These are phyloP conservation scores for Rhodamnia argentea DNA, from an alignment of 345 rosid genomes.

Conservation along the genomic window DNA sequence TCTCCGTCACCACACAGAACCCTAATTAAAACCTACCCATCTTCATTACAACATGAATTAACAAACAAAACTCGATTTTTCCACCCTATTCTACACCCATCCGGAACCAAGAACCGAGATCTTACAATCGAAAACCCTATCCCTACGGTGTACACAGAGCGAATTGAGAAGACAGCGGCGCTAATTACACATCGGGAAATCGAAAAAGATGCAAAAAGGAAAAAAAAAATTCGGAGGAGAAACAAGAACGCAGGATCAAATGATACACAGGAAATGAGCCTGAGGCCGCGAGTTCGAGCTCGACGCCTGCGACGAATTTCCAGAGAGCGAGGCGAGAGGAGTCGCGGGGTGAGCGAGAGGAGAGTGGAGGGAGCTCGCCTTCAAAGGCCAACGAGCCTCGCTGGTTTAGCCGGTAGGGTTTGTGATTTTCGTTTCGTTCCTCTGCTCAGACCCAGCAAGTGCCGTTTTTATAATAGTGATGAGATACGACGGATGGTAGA, in stretches of 20 bases:
- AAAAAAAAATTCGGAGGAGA: not conserved
- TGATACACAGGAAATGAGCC: not conserved
- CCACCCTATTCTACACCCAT: not conserved
- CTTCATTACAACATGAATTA: not conserved
- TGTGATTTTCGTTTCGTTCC: not conserved
- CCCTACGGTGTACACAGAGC: not conserved
- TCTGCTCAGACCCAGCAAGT: not conserved
- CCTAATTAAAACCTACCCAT: slow-evolving; percentile 9
- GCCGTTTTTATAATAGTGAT: not conserved
- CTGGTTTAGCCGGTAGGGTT: not conserved
- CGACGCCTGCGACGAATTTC: not conserved
- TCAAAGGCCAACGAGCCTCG: not conserved
- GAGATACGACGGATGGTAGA: too few species aligned
- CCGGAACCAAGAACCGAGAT: slow-evolving; percentile 3
- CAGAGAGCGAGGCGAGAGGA: not conserved
- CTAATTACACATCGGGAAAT: not conserved
- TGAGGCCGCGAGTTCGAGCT: not conserved
- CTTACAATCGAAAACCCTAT: not conserved
- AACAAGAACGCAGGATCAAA: not conserved
- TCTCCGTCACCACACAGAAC: slow-evolving; percentile 15
- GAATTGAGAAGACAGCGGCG: not conserved
- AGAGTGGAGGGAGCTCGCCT: not conserved
- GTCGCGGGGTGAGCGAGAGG: not conserved
- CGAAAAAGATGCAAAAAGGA: not conserved
- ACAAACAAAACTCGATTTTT: not conserved